Evolutionary conservation across 192 early-diverging fungal genomes (phyloP).

Genomic region (Umbelopsis vinacea): DNA sequence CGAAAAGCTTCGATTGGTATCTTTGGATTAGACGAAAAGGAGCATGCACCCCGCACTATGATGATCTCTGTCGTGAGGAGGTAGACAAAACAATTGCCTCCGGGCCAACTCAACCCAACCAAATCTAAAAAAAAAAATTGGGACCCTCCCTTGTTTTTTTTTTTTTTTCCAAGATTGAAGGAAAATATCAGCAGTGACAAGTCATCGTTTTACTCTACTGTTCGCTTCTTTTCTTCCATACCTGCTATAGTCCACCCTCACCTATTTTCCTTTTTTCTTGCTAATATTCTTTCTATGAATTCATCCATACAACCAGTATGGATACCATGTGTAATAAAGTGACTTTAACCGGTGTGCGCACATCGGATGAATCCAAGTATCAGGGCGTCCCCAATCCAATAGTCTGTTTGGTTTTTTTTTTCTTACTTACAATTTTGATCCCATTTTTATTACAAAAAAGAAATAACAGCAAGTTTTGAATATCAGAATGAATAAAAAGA

Average conservation of each 20-base stretch:
- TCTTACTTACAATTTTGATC: no score
- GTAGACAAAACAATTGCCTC: neutral
- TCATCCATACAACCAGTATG: neutral
- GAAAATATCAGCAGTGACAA: no score
- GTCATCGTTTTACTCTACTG: neutral
- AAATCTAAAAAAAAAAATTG: neutral
- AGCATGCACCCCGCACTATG: neutral
- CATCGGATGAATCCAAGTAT: neutral
- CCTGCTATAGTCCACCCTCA: no score
- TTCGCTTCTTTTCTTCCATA: neutral
- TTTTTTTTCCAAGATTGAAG: neutral
- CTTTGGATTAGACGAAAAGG: constrained; percentile 21
- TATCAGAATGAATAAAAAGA: no score
- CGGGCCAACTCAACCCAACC: neutral
- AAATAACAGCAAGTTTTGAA: no score
- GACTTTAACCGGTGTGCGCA: neutral
- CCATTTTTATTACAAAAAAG: no score
- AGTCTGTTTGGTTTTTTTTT: no score
- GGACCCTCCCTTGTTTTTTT: neutral
- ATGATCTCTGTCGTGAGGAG: neutral
- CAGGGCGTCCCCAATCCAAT: no score
- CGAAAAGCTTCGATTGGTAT: constrained; percentile 39
- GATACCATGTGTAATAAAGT: neutral
- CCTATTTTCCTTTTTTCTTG: neutral
- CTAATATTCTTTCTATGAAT: neutral